These are phyloP conservation scores for Pseudotulostoma volvatum DNA, from an alignment of 495 filamentous ascomycete genomes.

Conservation along the genomic window DNA sequence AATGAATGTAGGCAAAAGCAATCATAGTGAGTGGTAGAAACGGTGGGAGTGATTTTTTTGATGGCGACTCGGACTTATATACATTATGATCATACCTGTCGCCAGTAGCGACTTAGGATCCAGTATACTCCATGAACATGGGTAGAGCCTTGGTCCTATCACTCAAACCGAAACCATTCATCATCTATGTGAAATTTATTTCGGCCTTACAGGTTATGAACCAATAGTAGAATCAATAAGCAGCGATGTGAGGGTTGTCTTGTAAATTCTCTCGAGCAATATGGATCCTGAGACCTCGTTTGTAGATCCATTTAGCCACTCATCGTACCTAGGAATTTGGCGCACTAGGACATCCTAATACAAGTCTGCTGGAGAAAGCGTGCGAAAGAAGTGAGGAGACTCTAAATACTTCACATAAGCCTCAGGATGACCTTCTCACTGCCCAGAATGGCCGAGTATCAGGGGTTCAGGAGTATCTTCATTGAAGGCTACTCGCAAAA, in stretches of 20 bases:
- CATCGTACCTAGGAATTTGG: neutral
- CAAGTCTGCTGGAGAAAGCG: neutral
- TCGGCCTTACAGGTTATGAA: neutral
- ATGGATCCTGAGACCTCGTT: neutral
- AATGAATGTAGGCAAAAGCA: too few species aligned
- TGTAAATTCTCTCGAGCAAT: neutral
- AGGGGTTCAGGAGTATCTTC: neutral
- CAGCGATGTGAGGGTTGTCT: neutral
- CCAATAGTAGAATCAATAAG: neutral
- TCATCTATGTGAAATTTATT: neutral
- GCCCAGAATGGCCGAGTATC: neutral
- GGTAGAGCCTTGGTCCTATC: neutral
- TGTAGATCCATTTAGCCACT: neutral
- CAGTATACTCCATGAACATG: neutral
- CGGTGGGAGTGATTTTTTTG: too few species aligned
- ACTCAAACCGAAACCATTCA: neutral
- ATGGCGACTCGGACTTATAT: too few species aligned
- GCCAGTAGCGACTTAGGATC: too few species aligned
- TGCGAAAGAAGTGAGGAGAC: neutral
- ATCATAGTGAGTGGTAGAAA: too few species aligned
- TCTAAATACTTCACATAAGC: neutral
- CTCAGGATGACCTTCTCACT: neutral
- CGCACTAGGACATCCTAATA: neutral
- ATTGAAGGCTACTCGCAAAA: neutral
- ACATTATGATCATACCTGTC: too few species aligned